Base-by-base conservation (phyloP, 495 filamentous ascomycete species). In the Terfezia boudieri region DNA sequence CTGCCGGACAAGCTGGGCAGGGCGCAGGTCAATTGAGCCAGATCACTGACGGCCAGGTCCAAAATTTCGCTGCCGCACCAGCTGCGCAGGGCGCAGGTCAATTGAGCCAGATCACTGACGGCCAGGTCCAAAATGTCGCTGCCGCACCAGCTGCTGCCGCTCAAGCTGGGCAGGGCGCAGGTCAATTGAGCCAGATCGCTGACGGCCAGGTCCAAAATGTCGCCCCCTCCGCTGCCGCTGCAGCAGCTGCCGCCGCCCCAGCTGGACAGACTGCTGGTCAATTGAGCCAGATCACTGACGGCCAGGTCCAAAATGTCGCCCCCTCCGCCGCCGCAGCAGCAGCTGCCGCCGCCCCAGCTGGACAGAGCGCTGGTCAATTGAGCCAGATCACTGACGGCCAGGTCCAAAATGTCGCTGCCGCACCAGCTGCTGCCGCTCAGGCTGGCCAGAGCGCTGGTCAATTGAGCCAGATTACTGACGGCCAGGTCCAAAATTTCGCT, bases 311-410 rank as follows among this genome's bases (percentile, higher is more conserved):
- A 53, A 56, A 59, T 35, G 36, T 54, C 37, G 55, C 51, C 0
- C 38, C 52, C 35, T 55, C 48, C 36, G 32, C 60, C 53, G 53
- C 55, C 22, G 55, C 57, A 35, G 37, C 43, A 26, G n/a, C n/a
- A n/a, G n/a, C n/a, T n/a, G n/a, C n/a, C n/a, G n/a, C n/a, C n/a
- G n/a, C 35, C 56, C 41, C 26, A 32, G 26, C 26, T 32, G 4
- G 7, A 4, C 26, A 32, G 26, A 7, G 26, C 26, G 26, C 26
- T 32, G 26, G 26, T 32, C 26, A 32, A 32, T 64, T 65, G 11
- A 62, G 66, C 11, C 63, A 68, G 53, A 64, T 66, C 50, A 37
- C 53, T 14, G 67, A 71, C 46, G 66, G 66, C n/a, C 67, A 69
- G 63, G 41, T 46, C 53, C n/a, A 66, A 70, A 43, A 6, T 46